These are phyloP conservation scores for Fragosphaeria purpurea DNA, from an alignment of 2,329 filamentous ascomycete genomes.

Conservation along the genomic window DNA sequence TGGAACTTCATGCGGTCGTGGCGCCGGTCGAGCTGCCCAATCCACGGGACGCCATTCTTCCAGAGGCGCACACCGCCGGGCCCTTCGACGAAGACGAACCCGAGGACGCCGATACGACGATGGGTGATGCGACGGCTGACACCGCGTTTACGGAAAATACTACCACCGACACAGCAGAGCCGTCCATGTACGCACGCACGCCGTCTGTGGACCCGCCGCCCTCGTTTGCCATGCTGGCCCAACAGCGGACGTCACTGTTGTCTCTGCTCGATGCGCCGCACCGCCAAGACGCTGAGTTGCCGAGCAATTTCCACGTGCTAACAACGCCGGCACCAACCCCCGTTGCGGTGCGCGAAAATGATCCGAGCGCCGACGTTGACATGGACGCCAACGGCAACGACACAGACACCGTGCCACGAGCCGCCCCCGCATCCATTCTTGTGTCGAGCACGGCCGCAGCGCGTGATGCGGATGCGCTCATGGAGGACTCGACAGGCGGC, in stretches of 20 bases:
- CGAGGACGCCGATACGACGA: slow-evolving; percentile 23
- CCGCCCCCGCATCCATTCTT: slow-evolving; percentile 1
- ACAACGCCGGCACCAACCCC: slow-evolving; percentile 19
- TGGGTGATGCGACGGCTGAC: slow-evolving; percentile 18
- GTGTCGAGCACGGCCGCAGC: slow-evolving; percentile 1
- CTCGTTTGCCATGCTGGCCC: slow-evolving; percentile 42
- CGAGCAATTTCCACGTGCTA: slow-evolving; percentile 28
- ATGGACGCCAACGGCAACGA: slow-evolving; percentile 1
- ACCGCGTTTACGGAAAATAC: neutral
- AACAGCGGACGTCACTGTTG: slow-evolving; percentile 47
- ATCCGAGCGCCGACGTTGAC: neutral
- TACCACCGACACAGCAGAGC: slow-evolving; percentile 14
- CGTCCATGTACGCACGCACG: slow-evolving; percentile 42
- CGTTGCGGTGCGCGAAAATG: neutral
- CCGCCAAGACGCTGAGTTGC: slow-evolving; percentile 25
- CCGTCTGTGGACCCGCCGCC: slow-evolving; percentile 55
- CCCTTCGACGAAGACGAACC: slow-evolving; percentile 8
- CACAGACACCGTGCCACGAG: neutral
- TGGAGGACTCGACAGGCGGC: neutral
- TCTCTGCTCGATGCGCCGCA: slow-evolving; percentile 51
- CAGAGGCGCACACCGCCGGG: too few relatives aligned
- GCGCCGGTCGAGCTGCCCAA: too few relatives aligned
- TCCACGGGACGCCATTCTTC: too few relatives aligned
- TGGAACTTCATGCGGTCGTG: too few relatives aligned
- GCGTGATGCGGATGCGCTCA: slow-evolving; percentile 4